These are phyloP conservation scores for Serendipita vermifera DNA, from an alignment of 768 basidiomycete species.

Conservation along the genomic window DNA sequence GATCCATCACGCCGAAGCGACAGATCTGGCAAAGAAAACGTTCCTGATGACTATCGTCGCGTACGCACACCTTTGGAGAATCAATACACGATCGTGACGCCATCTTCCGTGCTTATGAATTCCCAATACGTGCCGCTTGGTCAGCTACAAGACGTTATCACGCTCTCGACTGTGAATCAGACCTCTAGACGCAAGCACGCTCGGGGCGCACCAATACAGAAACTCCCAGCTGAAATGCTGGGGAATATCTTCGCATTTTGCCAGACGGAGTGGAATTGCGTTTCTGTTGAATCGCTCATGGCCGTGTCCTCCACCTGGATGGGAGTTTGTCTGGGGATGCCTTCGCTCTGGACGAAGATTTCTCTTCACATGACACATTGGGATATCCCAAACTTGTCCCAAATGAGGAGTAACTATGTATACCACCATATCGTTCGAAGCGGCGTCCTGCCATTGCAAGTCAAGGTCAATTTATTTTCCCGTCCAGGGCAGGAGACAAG, in stretches of 20 bases:
- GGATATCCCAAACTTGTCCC: not conserved
- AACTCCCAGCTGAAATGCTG: not conserved
- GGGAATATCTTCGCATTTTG: constrained; percentile 1
- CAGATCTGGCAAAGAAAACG: too few species aligned
- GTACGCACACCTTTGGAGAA: too few species aligned
- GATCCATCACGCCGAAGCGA: too few species aligned
- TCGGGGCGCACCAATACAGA: not conserved
- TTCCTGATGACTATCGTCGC: too few species aligned
- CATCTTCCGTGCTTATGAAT: too few species aligned
- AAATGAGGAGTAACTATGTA: not conserved
- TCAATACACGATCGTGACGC: too few species aligned
- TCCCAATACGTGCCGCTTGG: not conserved
- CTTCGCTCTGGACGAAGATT: constrained; percentile 3
- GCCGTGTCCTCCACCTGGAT: not conserved
- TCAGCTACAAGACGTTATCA: not conserved
- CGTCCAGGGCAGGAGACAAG: not conserved
- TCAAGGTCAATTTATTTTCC: not conserved
- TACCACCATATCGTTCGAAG: not conserved
- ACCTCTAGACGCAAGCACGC: not conserved
- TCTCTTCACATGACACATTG: not conserved
- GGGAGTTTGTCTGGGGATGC: not conserved
- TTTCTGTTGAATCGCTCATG: constrained; percentile 1
- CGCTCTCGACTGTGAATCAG: not conserved
- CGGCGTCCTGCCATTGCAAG: not conserved
- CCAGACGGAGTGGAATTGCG: too few species aligned